Base-by-base conservation (phyloP, 495 filamentous ascomycete genomes). In the Neurospora hispaniola region DNA sequence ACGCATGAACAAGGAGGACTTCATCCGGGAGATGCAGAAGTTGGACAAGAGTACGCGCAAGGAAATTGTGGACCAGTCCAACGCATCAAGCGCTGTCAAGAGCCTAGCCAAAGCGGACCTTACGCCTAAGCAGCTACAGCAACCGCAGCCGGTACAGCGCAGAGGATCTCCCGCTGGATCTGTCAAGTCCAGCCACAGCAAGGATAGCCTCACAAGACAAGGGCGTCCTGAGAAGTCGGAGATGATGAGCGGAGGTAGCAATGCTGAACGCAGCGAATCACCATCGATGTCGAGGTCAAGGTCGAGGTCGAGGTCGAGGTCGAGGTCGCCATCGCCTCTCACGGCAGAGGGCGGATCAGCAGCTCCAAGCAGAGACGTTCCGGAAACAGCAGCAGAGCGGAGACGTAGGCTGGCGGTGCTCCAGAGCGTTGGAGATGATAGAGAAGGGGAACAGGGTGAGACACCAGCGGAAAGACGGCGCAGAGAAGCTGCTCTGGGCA, bases 1-100 rank as follows among this genome's bases (percentile, higher is more conserved):
- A 46, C 90, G 91, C 23, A 89, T 98, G 91, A 96, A 88, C 79
- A 97, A 97, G 80, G 89, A 91, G 8, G 93, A 98, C 77, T 98
- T 99, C 81, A 91, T 98, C 74, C 83, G 89, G 69, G 89, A 96
- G 77, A 90, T 99, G 74, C 89, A 90, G 78, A 85, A 89, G 39
- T 84, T 98, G 72, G 93, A 97, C 79, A 90, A 93, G 41, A 91
- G 89, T 76, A 88, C 89, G 20, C 89, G 94, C 18, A 87, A 85
- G 31, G 89, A 93, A 73, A 81, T 92, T 3, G 87, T 96, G 1
- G 88, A 94, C 70, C 81, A 91, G 59, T 91, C 87, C 69, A 87
- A 89, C 75, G 89, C 88, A 0, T 89, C 90, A 0, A 84, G 86
- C 44, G 82, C 76, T 9, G 80, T 87, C 74, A 91, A 89, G 78